These are phyloP conservation scores for Insectozyma bohioensis DNA, from an alignment of 1,139 yeast genomes.

Conservation along the genomic window DNA sequence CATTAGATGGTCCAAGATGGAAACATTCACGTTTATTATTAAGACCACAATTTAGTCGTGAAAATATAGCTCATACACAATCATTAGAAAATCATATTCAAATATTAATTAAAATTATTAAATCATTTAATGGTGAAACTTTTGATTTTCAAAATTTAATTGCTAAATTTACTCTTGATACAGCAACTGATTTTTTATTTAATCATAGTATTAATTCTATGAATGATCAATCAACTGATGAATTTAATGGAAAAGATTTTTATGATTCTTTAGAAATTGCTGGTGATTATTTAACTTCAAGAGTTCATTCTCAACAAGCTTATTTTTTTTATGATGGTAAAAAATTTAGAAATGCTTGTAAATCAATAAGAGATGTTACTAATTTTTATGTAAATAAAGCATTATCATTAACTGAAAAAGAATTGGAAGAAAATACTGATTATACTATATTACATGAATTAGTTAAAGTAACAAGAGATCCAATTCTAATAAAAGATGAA, in stretches of 20 bases:
- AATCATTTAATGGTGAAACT: conserved; percentile 19
- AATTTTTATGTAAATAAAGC: conserved; percentile 27
- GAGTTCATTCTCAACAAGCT: conserved; percentile 28
- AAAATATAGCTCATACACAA: conserved; percentile 47
- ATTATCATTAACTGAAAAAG: conserved; percentile 14
- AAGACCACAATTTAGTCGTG: conserved; percentile 54
- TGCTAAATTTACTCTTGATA: conserved; percentile 36
- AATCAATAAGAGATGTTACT: conserved; percentile 27
- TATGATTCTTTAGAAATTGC: conserved; percentile 28
- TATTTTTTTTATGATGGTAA: conserved; percentile 24
- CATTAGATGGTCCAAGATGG: conserved; percentile 55
- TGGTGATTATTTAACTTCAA: conserved; percentile 27
- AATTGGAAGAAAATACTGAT: conserved; percentile 14
- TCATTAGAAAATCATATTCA: conserved; percentile 43
- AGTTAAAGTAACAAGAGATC: conserved; percentile 43
- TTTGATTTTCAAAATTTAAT: conserved; percentile 37
- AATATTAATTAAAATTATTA: conserved; percentile 30
- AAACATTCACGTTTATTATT: conserved; percentile 53
- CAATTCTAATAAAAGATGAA: conserved; percentile 41
- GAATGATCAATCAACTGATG: conserved; percentile 27
- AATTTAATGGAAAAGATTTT: conserved; percentile 24
- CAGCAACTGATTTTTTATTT: conserved; percentile 42
- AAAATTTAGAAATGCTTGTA: conserved; percentile 20
- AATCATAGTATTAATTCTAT: conserved; percentile 34
- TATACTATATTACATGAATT: conserved; percentile 44